Evolutionary conservation across 2,329 filamentous ascomycete species (phyloP), one percentile per base, ranked within the genome.

Genomic region (Sclerotinia trifoliorum): DNA sequence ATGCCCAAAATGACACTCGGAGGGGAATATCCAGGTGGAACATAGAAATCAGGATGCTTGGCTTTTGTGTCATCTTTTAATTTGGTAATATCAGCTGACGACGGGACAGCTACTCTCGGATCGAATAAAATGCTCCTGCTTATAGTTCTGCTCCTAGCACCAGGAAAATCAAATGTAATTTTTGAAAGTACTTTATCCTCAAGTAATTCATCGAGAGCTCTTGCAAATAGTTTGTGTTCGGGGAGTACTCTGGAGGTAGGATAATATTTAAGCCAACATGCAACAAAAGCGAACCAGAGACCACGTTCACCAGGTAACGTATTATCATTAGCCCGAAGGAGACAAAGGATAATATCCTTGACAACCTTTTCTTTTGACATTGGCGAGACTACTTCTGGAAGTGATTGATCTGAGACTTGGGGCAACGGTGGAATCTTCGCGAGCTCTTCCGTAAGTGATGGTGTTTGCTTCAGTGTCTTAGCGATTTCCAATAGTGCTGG

Each of bases 201-300:
- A 39, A 75, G 42, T 5, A 78, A 67, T 46, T 71, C 63, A 49
- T 77, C 74, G 11, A 77, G 54, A 5, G 74, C 66, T 51, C 72
- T 71, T 19, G 49, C 67, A 56, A 71, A 74, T 21, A 71, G 56
- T 54, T 74, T 75, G 15, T 71, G 75, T 49, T 74, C 73, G 8
- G 75, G 76, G 11, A 74, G 66, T 13, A 68, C 39, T 5, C 57
- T 51, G 11, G 71, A 70, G 10, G 62, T 58, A 6, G 69, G 65
- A 63, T 71, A 70, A 56, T 71, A 69, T 60, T 74, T 74, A 17
- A 76, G 58, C 74, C 74, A 78, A 13, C 70, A 65, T 49, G 63
- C 70, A 26, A 75, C 70, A 68, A 74, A 73, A 48, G 71, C 72
- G 63, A 75, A 72, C 77, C 77, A 78, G 3, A 78, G 55, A 51